Conservation (phyloP, 75 land plant genomes). For the Isoetes taiwanensis region DNA sequence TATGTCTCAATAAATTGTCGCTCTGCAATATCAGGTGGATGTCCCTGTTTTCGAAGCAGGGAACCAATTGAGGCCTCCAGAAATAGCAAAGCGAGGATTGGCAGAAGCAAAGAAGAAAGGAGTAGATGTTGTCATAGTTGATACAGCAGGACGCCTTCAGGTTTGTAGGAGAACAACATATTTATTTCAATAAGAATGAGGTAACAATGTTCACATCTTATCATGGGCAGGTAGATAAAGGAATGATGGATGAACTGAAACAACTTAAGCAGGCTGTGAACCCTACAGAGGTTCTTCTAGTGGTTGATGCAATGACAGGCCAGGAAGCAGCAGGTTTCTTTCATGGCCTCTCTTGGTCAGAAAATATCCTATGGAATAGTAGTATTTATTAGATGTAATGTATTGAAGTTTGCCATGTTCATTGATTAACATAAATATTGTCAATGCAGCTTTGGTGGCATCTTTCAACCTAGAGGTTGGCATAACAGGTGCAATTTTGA, state of each 20-base stretch:
- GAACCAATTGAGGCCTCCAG: constrained; percentile 53
- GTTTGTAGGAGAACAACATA: constrained; percentile 17
- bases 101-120: constrained; percentile 71
- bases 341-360: not conserved
- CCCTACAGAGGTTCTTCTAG: constrained; percentile 88
- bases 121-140: constrained; percentile 73
- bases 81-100: constrained; percentile 71
- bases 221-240: constrained; percentile 62
- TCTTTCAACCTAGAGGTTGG: constrained; percentile 96
- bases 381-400: not conserved
- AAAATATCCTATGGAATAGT: too few species aligned
- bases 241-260: constrained; percentile 98
- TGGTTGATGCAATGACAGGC: constrained; percentile 99
- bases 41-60: constrained; percentile 82
- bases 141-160: constrained; percentile 99
- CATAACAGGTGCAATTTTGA: constrained; percentile 93
- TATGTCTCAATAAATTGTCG: not conserved
- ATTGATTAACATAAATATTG: not conserved
- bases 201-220: not conserved
- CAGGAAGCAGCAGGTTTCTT: constrained; percentile 95
- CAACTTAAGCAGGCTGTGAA: constrained; percentile 69
- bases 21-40: constrained; percentile 71
- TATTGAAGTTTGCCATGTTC: not conserved
- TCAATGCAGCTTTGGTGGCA: constrained; percentile 63
- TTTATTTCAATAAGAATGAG: not conserved